Evolutionary conservation across 805 yeast species (phyloP), one percentile per base, ranked within the genome.

Genomic region (Schwanniomyces occidentalis): DNA sequence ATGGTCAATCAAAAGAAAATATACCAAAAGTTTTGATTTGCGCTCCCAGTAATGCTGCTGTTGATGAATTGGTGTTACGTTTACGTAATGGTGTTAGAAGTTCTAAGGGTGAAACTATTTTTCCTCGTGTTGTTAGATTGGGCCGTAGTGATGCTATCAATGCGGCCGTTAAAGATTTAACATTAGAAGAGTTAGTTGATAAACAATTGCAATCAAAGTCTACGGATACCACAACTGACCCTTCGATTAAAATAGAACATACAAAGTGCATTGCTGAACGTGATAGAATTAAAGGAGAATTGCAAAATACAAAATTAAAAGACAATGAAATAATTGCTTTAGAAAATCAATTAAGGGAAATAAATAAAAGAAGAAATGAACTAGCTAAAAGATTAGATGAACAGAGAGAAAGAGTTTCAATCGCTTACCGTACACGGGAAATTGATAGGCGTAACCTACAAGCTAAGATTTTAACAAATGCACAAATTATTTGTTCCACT

Each of bases 1-100:
- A 14, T 15, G 21, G 23, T 6, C n/a, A 24, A 16, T 6, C 16
- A 12, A 34, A 30, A 12, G 44, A 42, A 20, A 48, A 48, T 12
- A 51, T 26, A 27, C 54, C 76, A 22, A 85, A 86, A 38, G 77
- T 93, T 1, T 64, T 93, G 32, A 79, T 93, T 13, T 95, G 99
- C 74, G 98, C 99, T 1, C 99, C 99, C 3, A 87, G 96, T 56
- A 93, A 93, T 65, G 99, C 99, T 1, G 99, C 99, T 9, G 96
- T 93, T 3, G 99, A 93, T 62, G 99, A 95, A 55, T 69, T 93
- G 41, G 93, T 89, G 9, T 50, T 89, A 13, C 82, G 99, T 54
- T 65, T 93, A 40, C 80, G 82, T 45, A 69, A 66, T 13, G 97
- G 96, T 5, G 80, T 90, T 2, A 58, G 60, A 27, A 70, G 75